Evolutionary conservation across 2,329 filamentous ascomycete species (phyloP), one percentile per base, ranked within the genome.

Genomic region (Colletotrichum endophyticum): DNA sequence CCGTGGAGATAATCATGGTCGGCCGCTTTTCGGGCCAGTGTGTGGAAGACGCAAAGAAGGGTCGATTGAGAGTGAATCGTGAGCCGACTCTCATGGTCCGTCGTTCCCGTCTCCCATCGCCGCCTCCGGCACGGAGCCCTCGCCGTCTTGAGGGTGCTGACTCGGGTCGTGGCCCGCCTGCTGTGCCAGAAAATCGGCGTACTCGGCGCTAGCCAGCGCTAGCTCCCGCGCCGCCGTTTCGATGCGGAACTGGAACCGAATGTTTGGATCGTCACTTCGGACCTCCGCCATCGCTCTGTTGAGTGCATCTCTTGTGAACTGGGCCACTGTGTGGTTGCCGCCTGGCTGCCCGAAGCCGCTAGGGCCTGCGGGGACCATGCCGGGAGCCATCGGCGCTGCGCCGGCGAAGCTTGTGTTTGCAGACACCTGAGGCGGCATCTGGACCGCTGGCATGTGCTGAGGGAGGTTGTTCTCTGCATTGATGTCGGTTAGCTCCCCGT

Each of bases 161-260:
- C 79, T 75, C 36, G 80, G 71, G 34, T 79, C 77, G n/a, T 78
- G 75, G 28, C 81, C 79, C 44, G 83, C 80, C 56, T 81, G 79
- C 57, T 84, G 81, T 11, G 77, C 75, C 16, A 83, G 72, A 30
- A 84, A 85, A 63, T 90, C 89, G 75, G 90, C 88, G 78, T 89
- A 91, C 77, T 90, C 87, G 25, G 86, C 84, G 61, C 91, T 87
- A 32, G 88, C 87, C 79, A 90, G 84, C 8, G 89, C 90, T 36
- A 92, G 85, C 82, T 91, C 89, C 80, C 88, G 87, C 15, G 90
- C 89, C 4, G 89, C 86, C 59, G 88, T 84, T 78, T 92, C 89
- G 70, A 92, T 87, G 78, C 89, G 86, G 67, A 89, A 86, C 75
- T 91, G 84, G 67, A 87, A 84, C 6, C 90, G 85, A 2, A 86